Percentiles rank a stretch among this genome's conserved stretches.
Conservation (phyloP, 345 rosid genomes). For the Erysimum cheiranthoides region DNA sequence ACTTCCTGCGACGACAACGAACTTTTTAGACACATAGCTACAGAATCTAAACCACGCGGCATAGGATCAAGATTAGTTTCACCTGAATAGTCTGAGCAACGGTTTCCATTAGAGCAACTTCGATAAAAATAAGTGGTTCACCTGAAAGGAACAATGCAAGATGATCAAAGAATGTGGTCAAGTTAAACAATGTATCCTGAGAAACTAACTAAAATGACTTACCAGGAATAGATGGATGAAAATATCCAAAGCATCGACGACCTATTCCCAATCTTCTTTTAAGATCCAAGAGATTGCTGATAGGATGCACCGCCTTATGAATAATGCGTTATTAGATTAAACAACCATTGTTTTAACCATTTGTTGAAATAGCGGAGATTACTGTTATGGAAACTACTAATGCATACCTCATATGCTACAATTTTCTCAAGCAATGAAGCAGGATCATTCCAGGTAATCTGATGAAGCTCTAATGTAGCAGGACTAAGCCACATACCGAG, state of each 20-base stretch:
- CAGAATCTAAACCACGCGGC: background rate
- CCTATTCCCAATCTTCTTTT: slow-evolving; percentile 89
- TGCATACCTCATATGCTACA: slow-evolving; percentile 82
- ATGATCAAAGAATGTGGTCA: slow-evolving; percentile 20
- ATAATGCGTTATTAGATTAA: background rate
- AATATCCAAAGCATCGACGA: slow-evolving; percentile 88
- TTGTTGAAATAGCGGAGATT: background rate
- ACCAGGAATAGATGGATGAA: slow-evolving; percentile 95
- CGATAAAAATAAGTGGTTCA: slow-evolving; percentile 96
- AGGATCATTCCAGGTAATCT: slow-evolving; percentile 92
- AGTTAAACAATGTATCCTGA: background rate
- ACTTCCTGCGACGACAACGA: slow-evolving; percentile 68
- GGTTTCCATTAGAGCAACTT: slow-evolving; percentile 87
- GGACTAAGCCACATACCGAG: slow-evolving; percentile 94
- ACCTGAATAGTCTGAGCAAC: slow-evolving; percentile 90
- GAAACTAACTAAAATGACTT: slow-evolving; percentile 30
- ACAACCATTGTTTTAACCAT: background rate
- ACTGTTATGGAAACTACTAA: slow-evolving; percentile 16
- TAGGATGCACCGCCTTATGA: slow-evolving; percentile 93
- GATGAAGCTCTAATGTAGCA: slow-evolving; percentile 89
- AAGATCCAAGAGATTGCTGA: slow-evolving; percentile 88
- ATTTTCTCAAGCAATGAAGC: slow-evolving; percentile 95
- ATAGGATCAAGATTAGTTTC: slow-evolving; percentile 20
- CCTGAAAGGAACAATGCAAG: slow-evolving; percentile 51
- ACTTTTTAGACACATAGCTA: slow-evolving; percentile 17